Base-by-base conservation (phyloP, 2,329 filamentous ascomycete genomes). In the Penicillium brasilianum region DNA sequence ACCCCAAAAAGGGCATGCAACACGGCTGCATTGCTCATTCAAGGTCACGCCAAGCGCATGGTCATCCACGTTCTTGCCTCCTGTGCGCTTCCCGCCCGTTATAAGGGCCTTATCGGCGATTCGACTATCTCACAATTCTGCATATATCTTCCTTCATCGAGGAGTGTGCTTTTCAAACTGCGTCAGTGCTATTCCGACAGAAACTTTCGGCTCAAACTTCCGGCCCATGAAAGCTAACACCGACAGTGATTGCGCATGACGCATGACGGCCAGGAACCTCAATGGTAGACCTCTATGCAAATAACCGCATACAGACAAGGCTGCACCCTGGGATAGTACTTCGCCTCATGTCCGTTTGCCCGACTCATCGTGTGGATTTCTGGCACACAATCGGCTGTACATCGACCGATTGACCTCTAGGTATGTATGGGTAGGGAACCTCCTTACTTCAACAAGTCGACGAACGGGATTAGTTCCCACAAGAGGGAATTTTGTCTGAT, bases 31-130 rank as follows among this genome's bases (percentile, higher is more conserved):
- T 44, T 30, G 10, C 13, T 32, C 11, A 25, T 34, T 32, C 16
- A 37, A 32, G 48, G 44, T 57, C 10, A 34, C 56, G 34, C 51
- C 30, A 46, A 50, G 25, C 18, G 20, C 43, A 58, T 46, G 60
- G n/a, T 49, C 51, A 36, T 54, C 60, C 62, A 65, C 62, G 60
- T 60, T 65, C 55, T 53, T 11, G 30, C n/a, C 20, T 39, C 32
- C 10, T 25, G 16, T 8, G 11, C 10, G 32, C 49, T 20, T 36
- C 49, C 32, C 32, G 11, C 14, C 32, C 48, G 48, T 18, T 32
- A 53, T 39, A 4, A 34, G 20, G 18, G 32, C 49, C 34, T 22
- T 39, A 18, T n/a, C 13, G 6, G 22, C 20, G 32, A 39, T 8
- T 18, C 14, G 14, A 28, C 10, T 16, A 25, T 53, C 18, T 22